A percentile compares a stretch with the other conserved stretches of the same genome.
Evolutionary conservation across 2,329 filamentous ascomycete genomes (phyloP).

Genomic region (Sarocladiaceae sp.): DNA sequence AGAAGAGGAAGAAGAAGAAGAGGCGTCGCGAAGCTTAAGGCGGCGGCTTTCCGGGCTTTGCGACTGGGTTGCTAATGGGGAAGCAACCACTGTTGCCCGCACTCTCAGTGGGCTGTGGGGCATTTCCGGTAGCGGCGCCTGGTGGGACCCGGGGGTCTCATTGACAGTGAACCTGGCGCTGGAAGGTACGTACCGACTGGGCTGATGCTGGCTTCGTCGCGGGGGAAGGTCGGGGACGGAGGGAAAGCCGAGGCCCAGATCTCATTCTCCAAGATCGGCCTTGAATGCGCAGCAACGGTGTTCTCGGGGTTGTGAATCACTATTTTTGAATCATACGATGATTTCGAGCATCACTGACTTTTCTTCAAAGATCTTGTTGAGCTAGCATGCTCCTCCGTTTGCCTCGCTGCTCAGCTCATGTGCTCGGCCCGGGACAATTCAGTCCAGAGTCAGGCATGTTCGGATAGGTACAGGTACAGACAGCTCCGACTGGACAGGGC

Average conservation of each 20-base stretch:
- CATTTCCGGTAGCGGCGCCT: too few species aligned
- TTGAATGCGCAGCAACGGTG: not conserved
- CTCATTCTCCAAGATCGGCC: too few species aligned
- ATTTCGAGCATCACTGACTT: not conserved
- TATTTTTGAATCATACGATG: not conserved
- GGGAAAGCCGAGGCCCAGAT: conserved; percentile 5
- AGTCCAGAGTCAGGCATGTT: not conserved
- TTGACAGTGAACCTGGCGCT: not conserved
- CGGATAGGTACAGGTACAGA: not conserved
- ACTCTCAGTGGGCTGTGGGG: too few species aligned
- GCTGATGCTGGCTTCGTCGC: not conserved
- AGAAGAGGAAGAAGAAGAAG: conserved; percentile 1
- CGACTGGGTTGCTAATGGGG: not conserved
- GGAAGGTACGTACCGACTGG: not conserved
- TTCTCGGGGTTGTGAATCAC: not conserved
- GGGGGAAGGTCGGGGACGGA: not conserved
- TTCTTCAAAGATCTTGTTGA: too few species aligned
- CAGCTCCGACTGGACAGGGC: too few species aligned
- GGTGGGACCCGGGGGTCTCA: too few species aligned
- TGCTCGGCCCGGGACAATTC: not conserved
- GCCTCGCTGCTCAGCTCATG: not conserved
- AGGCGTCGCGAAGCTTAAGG: conserved; percentile 7
- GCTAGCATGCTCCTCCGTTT: too few species aligned
- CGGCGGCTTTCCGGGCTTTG: not conserved
- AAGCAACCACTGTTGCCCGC: too few species aligned